Conservation (phyloP, 1,284 basidiomycete genomes). For the Mycosarcoma maydis region DNA sequence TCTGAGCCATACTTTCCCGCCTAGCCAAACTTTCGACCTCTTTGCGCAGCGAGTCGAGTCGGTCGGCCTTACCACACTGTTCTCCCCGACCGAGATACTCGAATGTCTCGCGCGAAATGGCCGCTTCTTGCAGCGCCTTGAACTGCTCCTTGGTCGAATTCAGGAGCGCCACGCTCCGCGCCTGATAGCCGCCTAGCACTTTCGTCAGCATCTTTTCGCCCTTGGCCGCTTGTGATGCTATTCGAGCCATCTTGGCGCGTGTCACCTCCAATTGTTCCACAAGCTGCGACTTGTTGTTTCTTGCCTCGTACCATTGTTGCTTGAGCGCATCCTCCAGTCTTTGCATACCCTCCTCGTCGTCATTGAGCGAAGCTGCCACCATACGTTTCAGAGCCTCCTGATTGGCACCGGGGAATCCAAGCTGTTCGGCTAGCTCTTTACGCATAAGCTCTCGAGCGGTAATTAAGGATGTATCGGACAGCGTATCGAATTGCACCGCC, state of each 20-base stretch:
- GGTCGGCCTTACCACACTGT: constrained; percentile 47
- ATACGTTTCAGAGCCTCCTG: constrained; percentile 76
- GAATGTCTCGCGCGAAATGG: constrained; percentile 50
- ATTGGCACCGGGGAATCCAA: constrained; percentile 86
- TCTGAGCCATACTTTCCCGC: constrained; percentile 53
- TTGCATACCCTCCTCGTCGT: constrained; percentile 71
- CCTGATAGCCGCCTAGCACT: constrained; percentile 88
- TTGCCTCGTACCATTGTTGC: constrained; percentile 71
- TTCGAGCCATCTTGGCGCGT: constrained; percentile 81
- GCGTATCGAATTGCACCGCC: constrained; percentile 77
- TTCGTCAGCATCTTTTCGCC: constrained; percentile 90
- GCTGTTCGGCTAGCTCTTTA: constrained; percentile 78
- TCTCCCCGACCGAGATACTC: constrained; percentile 53
- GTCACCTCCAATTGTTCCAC: constrained; percentile 75
- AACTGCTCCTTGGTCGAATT: constrained; percentile 66
- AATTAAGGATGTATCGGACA: constrained; percentile 80
- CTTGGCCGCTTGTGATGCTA: constrained; percentile 83
- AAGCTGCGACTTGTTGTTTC: constrained; percentile 71
- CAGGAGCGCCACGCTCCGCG: constrained; percentile 77
- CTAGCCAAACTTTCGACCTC: constrained; percentile 56
- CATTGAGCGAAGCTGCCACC: constrained; percentile 35
- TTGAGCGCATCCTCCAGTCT: constrained; percentile 69
- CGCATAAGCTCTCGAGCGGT: constrained; percentile 80
- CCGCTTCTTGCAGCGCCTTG: constrained; percentile 37
- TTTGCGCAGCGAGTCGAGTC: constrained; percentile 48